These are phyloP conservation scores for Aegilops tauschii DNA, from an alignment of 176 grass and related monocot genomes.

Conservation along the genomic window DNA sequence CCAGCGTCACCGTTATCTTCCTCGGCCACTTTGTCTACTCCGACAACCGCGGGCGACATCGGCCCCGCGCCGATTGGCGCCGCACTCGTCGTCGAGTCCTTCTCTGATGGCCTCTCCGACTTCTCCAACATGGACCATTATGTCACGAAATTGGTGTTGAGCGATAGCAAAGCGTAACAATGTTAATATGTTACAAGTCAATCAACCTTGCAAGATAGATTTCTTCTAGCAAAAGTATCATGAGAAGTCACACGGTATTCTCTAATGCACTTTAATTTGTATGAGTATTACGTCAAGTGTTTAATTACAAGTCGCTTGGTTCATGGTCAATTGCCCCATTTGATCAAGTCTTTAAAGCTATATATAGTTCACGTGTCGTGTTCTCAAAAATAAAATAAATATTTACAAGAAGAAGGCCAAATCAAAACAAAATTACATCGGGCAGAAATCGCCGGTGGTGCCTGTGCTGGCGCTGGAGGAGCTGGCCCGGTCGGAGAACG, in stretches of 20 bases:
- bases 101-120: too few relatives aligned
- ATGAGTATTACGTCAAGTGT: background rate
- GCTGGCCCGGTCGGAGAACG: slow-evolving; percentile 8
- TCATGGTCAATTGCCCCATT: background rate
- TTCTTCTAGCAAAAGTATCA: background rate
- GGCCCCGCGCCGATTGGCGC: too few relatives aligned
- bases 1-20: too few relatives aligned
- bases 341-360: background rate
- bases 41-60: too few relatives aligned
- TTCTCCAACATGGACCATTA: too few relatives aligned
- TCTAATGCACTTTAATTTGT: background rate
- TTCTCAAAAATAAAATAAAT: background rate
- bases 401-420: background rate
- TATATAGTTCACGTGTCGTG: background rate
- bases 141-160: too few relatives aligned
- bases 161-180: too few relatives aligned
- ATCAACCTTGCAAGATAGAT: background rate
- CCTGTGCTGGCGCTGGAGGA: slow-evolving; percentile 16
- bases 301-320: background rate
- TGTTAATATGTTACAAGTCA: too few relatives aligned
- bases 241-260: background rate
- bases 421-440: background rate
- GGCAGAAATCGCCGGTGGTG: slow-evolving; percentile 21
- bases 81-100: too few relatives aligned
- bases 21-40: too few relatives aligned